Conservation (phyloP, 768 basidiomycete genomes). For the Cystofilobasidium capitatum region DNA sequence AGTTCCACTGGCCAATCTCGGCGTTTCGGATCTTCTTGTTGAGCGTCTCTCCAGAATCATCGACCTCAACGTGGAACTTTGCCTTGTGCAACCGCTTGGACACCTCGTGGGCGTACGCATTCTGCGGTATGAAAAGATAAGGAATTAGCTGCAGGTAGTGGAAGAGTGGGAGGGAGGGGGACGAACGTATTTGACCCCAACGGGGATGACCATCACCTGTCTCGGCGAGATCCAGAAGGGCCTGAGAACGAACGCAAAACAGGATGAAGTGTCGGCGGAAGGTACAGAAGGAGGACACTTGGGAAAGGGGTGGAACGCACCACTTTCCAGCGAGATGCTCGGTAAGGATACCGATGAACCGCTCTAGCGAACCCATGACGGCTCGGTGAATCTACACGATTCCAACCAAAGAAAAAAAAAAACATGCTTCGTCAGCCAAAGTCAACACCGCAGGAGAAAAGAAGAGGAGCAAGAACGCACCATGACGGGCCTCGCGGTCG, state of each 20-base stretch:
- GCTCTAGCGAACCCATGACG: slow-evolving; percentile 82
- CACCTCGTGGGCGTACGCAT: slow-evolving; percentile 80
- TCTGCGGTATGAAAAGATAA: slow-evolving; percentile 44
- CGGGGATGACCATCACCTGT: slow-evolving; percentile 87
- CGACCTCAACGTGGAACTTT: slow-evolving; percentile 82
- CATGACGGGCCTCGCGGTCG: slow-evolving; percentile 72
- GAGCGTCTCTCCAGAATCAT: slow-evolving; percentile 82
- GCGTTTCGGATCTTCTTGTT: slow-evolving; percentile 96
- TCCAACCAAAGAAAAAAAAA: neutral
- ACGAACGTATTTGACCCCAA: slow-evolving; percentile 75
- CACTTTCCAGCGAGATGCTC: slow-evolving; percentile 98
- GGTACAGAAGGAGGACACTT: neutral
- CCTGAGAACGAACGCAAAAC: slow-evolving; percentile 43
- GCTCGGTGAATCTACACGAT: slow-evolving; percentile 68
- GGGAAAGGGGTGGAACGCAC: slow-evolving; percentile 43
- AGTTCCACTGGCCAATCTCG: slow-evolving; percentile 94
- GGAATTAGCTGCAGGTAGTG: neutral
- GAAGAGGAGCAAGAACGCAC: neutral
- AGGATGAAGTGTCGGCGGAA: neutral
- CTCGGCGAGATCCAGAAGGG: slow-evolving; percentile 99
- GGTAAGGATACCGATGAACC: slow-evolving; percentile 93
- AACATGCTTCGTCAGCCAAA: no score
- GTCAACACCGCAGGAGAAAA: no score
- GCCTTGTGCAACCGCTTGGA: slow-evolving; percentile 54
- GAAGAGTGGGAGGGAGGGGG: neutral